Percentiles rank a stretch among this genome's conserved stretches.
These are phyloP conservation scores for Xanthoceras sorbifolium DNA, from an alignment of 345 rosid genomes.

Conservation along the genomic window DNA sequence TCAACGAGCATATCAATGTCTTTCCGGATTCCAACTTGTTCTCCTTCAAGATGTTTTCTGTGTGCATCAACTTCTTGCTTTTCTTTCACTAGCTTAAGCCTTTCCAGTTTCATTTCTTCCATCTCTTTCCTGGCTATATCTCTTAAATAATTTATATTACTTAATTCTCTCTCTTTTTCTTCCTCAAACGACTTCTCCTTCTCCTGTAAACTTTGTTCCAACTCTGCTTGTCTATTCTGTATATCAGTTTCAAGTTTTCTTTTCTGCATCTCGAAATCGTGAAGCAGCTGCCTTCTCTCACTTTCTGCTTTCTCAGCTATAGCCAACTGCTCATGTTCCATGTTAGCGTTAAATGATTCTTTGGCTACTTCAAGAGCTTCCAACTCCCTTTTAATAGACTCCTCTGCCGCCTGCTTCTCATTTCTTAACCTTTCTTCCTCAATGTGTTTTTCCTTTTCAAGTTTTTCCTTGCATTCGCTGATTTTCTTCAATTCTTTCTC, in stretches of 20 bases:
- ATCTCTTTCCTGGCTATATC: conserved; percentile 84
- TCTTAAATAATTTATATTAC: conserved; percentile 70
- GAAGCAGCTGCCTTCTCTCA: conserved; percentile 72
- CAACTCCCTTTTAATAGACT: conserved; percentile 57
- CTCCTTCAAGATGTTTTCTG: conserved; percentile 74
- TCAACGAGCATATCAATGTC: conserved; percentile 84
- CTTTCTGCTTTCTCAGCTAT: conserved; percentile 62
- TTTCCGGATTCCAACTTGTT: conserved; percentile 73
- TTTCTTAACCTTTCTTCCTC: conserved; percentile 75
- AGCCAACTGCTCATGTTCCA: conserved; percentile 71
- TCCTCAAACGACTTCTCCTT: conserved; percentile 70
- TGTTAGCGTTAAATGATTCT: conserved; percentile 62
- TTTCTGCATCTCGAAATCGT: conserved; percentile 69
- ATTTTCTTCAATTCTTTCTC: conserved; percentile 56
- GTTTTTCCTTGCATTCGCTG: conserved; percentile 53
- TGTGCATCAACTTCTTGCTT: conserved; percentile 62
- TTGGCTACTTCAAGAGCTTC: conserved; percentile 71
- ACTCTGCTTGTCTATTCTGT: conserved; percentile 60
- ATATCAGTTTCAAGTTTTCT: conserved; percentile 70
- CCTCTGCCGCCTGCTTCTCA: conserved; percentile 56
- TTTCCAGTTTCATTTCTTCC: conserved; percentile 76
- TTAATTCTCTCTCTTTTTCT: conserved; percentile 75
- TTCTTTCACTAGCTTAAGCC: conserved; percentile 62
- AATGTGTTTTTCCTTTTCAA: conserved; percentile 57
- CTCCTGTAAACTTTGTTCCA: conserved; percentile 60